Evolutionary conservation across 345 rosid genomes (phyloP).

Genomic region (Eucalyptus microcorys): DNA sequence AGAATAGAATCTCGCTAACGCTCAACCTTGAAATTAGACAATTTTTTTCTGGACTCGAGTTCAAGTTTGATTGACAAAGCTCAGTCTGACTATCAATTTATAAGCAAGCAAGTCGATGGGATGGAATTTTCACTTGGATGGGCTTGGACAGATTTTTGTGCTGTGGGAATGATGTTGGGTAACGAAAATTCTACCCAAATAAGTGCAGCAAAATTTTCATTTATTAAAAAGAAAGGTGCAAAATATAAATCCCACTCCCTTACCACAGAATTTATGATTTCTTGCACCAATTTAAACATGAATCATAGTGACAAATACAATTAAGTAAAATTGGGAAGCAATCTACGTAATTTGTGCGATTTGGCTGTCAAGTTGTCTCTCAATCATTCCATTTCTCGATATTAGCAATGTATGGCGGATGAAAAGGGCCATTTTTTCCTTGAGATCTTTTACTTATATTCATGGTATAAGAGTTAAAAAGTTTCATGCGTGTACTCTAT

Average conservation of each 20-base stretch:
- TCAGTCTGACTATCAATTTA: neutral
- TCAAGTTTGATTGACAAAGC: neutral
- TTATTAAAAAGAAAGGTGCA: neutral
- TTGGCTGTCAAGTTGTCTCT: too few species aligned
- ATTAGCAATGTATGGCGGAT: too few species aligned
- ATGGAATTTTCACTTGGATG: neutral
- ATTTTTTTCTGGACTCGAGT: neutral
- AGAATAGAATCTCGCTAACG: neutral
- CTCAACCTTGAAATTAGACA: neutral
- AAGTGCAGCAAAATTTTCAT: neutral
- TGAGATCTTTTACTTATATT: too few species aligned
- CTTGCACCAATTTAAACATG: neutral
- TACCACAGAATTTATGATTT: neutral
- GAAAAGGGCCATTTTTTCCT: too few species aligned
- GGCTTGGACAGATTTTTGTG: neutral
- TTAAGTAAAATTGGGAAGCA: too few species aligned
- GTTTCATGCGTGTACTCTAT: too few species aligned
- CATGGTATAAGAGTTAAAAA: too few species aligned
- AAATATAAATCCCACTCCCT: neutral
- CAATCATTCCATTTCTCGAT: too few species aligned
- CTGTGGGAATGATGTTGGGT: neutral
- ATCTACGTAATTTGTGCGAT: too few species aligned
- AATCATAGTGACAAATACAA: neutral
- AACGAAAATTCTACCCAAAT: neutral
- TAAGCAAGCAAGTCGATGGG: neutral